Evolutionary conservation across 1,284 basidiomycete genomes (phyloP).

Genomic region (Ustilago loliicola): DNA sequence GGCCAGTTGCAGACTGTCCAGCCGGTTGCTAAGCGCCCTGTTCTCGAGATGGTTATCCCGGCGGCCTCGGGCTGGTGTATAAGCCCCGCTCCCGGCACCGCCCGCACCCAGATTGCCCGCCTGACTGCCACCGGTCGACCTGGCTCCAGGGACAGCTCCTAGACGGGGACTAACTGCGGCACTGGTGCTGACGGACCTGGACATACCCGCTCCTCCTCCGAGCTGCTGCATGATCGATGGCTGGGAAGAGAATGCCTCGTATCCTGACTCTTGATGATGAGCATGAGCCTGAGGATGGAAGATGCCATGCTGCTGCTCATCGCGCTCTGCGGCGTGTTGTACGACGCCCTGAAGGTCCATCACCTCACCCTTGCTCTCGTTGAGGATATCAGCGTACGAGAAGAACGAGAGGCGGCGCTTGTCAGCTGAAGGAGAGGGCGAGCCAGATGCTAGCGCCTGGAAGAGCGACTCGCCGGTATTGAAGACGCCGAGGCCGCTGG

Average conservation of each 20-base stretch:
- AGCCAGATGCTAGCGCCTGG: constrained; percentile 43
- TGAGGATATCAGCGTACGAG: constrained; percentile 66
- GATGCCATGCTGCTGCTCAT: constrained; percentile 54
- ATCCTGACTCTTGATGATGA: constrained; percentile 23
- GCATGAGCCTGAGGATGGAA: constrained; percentile 14
- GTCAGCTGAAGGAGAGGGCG: constrained; percentile 48
- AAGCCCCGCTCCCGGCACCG: constrained; percentile 14
- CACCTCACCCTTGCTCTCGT: constrained; percentile 61
- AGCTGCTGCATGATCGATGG: constrained; percentile 54
- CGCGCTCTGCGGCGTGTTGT: constrained; percentile 46
- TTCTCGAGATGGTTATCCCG: constrained; percentile 45
- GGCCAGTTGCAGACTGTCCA: constrained; percentile 45
- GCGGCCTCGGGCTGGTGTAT: constrained; percentile 37
- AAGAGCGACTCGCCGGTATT: constrained; percentile 41
- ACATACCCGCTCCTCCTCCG: constrained; percentile 40
- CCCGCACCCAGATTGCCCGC: neutral
- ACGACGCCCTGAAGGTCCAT: constrained; percentile 58
- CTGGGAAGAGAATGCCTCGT: constrained; percentile 36
- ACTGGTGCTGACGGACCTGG: constrained; percentile 41
- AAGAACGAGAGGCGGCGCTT: constrained; percentile 66
- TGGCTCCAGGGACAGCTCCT: constrained; percentile 7
- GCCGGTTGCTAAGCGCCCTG: constrained; percentile 44
- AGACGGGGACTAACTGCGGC: constrained; percentile 40
- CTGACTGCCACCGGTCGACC: constrained; percentile 18
- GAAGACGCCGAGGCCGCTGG: constrained; percentile 51